Conservation (phyloP, 1,284 basidiomycete species). For the Testicularia cyperi region DNA sequence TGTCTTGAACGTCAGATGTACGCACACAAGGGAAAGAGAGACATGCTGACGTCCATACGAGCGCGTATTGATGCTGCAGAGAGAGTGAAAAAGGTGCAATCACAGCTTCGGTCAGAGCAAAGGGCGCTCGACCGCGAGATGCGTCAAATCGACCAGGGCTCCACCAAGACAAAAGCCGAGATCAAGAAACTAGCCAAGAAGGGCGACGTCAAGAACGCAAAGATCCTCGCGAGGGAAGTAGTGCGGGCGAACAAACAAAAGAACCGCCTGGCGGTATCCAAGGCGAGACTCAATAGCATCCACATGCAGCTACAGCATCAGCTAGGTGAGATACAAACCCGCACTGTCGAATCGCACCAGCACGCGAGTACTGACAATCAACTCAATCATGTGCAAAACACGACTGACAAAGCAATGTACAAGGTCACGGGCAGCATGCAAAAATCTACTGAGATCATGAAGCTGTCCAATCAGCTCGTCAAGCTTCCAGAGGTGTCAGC, state of each 20-base stretch:
- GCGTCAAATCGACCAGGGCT: constrained; percentile 76
- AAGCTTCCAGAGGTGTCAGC: constrained; percentile 88
- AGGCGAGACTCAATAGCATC: constrained; percentile 89
- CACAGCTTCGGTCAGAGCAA: constrained; percentile 53
- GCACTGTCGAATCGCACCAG: no score
- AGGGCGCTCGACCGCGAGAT: constrained; percentile 52
- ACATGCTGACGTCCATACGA: constrained; percentile 4
- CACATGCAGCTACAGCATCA: constrained; percentile 88
- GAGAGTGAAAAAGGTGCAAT: constrained; percentile 50
- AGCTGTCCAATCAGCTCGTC: constrained; percentile 85
- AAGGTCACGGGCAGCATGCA: constrained; percentile 96
- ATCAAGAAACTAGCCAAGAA: constrained; percentile 89
- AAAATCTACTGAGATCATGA: constrained; percentile 99
- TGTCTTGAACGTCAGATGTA: constrained; percentile 36
- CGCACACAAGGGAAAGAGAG: no score
- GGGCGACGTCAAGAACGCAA: constrained; percentile 88
- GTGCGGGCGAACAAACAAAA: constrained; percentile 93
- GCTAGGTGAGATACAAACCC: constrained; percentile 81
- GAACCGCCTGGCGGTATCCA: constrained; percentile 84
- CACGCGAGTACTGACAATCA: no score
- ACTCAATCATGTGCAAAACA: no score
- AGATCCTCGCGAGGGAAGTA: constrained; percentile 88
- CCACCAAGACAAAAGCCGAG: constrained; percentile 75
- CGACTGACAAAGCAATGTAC: constrained; percentile 88
- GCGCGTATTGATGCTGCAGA: no score